Evolutionary conservation across 202 grass and related monocot species (phyloP), one percentile per base, ranked within the genome.

Genomic region (Carex arenaria): DNA sequence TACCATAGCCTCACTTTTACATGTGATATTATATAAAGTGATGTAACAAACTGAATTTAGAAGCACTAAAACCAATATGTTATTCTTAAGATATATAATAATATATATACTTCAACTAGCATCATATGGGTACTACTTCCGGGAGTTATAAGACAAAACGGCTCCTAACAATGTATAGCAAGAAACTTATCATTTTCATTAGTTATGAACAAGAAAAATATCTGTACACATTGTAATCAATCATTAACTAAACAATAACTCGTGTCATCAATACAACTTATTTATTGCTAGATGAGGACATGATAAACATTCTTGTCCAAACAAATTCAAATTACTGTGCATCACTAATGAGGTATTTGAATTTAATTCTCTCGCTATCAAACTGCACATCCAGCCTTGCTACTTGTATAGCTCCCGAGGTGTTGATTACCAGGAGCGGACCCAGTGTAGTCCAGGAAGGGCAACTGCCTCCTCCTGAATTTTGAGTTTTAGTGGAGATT

Each of bases 281-380:
- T 82, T 68, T 68, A 82, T 82, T 56, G 45, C 23, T 10, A 67
- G 62, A 67, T 0, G 49, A 66, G 12, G 62, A 82, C 80, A 82
- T 12, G 59, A 3, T 7, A 67, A 68, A 56, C 14, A 68, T 68
- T 45, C 42, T 82, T 14, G 20, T 65, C 14, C 26, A 79, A 49
- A 43, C 79, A 82, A 64, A 55, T 82, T 67, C 40, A 67, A 52
- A 82, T 54, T 80, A n/a, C 10, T 65, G 43, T 82, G 42, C 32
- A 64, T 64, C 52, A 55, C 6, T 57, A 36, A 34, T n/a, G 38
- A n/a, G 17, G 32, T 7, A 7, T 10, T 80, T 0, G 12, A 80
- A 80, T 80, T 62, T 8, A 81, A 23, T 64, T 19, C 32, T 47
- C 12, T 81, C 51, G 36, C 60, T 81, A 77, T 77, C 52, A 34